These are phyloP conservation scores for Taxillus chinensis DNA, from an alignment of 164 flowering plant species.

Conservation along the genomic window DNA sequence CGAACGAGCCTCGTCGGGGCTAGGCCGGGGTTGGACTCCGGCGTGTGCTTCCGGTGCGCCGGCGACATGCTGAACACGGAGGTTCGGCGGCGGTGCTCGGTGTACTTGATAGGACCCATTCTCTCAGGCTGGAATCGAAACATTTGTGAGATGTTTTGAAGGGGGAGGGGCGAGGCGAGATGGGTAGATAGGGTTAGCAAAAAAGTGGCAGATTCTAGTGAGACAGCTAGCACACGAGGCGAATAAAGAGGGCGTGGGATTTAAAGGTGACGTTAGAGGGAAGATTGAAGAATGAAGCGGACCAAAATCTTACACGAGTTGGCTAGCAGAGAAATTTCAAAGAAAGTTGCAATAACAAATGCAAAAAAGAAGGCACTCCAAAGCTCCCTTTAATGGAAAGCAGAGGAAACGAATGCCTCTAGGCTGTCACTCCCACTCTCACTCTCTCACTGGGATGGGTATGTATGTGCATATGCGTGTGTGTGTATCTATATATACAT, in stretches of 20 bases:
- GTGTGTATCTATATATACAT: background rate
- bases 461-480: background rate
- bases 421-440: background rate
- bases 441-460: background rate
- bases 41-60: background rate
- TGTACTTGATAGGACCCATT: slow-evolving; percentile 23
- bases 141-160: background rate
- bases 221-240: slow-evolving; percentile 11
- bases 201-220: slow-evolving; percentile 13
- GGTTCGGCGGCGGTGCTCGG: slow-evolving; percentile 32
- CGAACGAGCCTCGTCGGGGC: slow-evolving; percentile 29
- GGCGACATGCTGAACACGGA: slow-evolving; percentile 3
- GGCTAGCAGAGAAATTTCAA: slow-evolving; percentile 19
- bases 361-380: background rate
- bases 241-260: slow-evolving; percentile 10
- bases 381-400: background rate
- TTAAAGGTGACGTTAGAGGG: slow-evolving; percentile 12
- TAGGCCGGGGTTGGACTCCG: background rate
- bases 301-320: slow-evolving; percentile 2
- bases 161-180: background rate
- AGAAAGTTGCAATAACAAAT: slow-evolving; percentile 16
- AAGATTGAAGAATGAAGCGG: slow-evolving; percentile 19
- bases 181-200: background rate
- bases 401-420: slow-evolving; percentile 1
- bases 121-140: slow-evolving; percentile 15